These are phyloP conservation scores for Aquilaria yunnanensis DNA, from an alignment of 345 rosid species.

Conservation along the genomic window DNA sequence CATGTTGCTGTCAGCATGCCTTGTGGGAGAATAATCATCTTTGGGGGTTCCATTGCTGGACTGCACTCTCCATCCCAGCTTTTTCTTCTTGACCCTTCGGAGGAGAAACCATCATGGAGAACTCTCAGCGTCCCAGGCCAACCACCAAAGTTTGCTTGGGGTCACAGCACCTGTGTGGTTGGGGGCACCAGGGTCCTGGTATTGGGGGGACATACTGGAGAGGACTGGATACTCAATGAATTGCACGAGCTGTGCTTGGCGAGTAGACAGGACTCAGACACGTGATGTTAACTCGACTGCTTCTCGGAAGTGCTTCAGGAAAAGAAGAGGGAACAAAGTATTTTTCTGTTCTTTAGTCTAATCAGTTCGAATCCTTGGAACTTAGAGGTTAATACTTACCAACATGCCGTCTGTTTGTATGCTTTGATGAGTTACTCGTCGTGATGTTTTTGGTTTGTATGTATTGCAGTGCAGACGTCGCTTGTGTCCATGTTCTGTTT, in stretches of 20 bases:
- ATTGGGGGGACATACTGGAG: slow-evolving; percentile 87
- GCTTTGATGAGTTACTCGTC: no score
- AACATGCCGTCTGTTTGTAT: not conserved
- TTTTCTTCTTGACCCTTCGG: slow-evolving; percentile 72
- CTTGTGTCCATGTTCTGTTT: no score
- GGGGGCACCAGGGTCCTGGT: slow-evolving; percentile 93
- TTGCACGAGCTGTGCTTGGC: slow-evolving; percentile 80
- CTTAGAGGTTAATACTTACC: not conserved
- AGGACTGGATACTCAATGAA: slow-evolving; percentile 91
- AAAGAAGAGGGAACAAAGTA: no score
- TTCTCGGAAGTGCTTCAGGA: not conserved
- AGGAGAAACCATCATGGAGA: slow-evolving; percentile 94
- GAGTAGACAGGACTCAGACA: slow-evolving; percentile 50
- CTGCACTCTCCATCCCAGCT: slow-evolving; percentile 86
- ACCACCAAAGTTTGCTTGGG: slow-evolving; percentile 93
- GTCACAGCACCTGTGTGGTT: slow-evolving; percentile 89
- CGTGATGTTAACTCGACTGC: slow-evolving; percentile 12
- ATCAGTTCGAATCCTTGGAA: not conserved
- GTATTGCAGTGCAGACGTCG: no score
- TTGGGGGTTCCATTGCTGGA: slow-evolving; percentile 89
- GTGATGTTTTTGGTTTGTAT: no score
- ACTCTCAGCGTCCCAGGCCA: slow-evolving; percentile 74
- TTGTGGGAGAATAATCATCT: slow-evolving; percentile 80
- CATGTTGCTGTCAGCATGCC: slow-evolving; percentile 97
- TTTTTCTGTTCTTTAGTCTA: no score